A percentile compares a stretch with the other conserved stretches of the same genome.
phyloP scores from a whole-genome alignment of 2,329 filamentous ascomycete genomes.

The Aureobasidium vineae region DNA sequence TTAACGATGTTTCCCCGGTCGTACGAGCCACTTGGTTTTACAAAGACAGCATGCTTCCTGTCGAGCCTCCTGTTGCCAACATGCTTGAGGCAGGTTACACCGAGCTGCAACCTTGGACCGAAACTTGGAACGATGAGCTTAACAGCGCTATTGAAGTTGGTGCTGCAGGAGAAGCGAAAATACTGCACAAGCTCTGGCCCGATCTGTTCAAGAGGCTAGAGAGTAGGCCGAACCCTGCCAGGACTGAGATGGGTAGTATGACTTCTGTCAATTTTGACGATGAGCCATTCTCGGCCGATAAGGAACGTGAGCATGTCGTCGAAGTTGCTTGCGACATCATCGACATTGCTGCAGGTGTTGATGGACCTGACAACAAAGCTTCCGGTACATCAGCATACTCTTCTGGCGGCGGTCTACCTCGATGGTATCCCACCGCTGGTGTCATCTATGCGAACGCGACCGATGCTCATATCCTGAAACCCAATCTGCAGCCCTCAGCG shows the following conservation, averaged over 20 bases:
- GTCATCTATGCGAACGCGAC: conserved; percentile 80
- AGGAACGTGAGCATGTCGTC: conserved; percentile 45
- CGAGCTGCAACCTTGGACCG: conserved; percentile 81
- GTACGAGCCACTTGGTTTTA: conserved; percentile 96
- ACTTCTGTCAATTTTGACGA: conserved; percentile 31
- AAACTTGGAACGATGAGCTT: conserved; percentile 90
- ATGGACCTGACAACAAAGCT: conserved; percentile 51
- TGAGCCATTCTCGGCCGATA: conserved; percentile 44
- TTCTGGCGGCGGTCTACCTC: conserved; percentile 48
- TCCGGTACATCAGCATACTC: conserved; percentile 45
- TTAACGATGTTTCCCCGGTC: conserved; percentile 83
- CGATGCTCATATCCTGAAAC: conserved; percentile 81
- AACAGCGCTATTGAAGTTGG: conserved; percentile 88
- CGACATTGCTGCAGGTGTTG: conserved; percentile 48
- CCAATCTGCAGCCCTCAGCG: conserved; percentile 76
- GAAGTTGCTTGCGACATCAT: conserved; percentile 50
- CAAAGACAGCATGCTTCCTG: conserved; percentile 86
- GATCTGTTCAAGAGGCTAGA: conserved; percentile 56
- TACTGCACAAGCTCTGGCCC: conserved; percentile 80
- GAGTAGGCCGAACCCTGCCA: conserved; percentile 45
- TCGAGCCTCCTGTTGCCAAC: conserved; percentile 83
- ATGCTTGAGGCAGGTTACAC: conserved; percentile 88
- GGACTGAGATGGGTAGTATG: conserved; percentile 25
- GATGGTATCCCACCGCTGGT: conserved; percentile 69
- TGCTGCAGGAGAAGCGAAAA: conserved; percentile 84